These are phyloP conservation scores for Magnolia changhungtana DNA, from an alignment of 164 flowering plant genomes.

Conservation along the genomic window DNA sequence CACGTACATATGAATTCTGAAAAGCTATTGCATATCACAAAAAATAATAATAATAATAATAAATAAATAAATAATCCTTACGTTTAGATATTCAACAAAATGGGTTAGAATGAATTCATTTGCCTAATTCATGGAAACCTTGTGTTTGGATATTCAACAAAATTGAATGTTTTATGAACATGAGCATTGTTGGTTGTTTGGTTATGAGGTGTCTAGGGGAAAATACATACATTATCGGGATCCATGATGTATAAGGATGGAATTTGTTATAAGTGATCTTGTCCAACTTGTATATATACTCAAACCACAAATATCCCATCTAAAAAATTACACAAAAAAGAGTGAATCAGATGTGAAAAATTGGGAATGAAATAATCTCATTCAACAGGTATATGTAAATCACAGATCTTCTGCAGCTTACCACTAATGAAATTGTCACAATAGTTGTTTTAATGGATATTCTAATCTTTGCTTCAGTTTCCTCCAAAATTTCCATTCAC, in stretches of 20 bases:
- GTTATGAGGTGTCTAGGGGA: not conserved
- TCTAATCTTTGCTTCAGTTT: slow-evolving; percentile 61
- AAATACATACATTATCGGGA: slow-evolving; percentile 81
- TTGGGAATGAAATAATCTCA: not conserved
- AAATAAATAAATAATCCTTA: too few relatives aligned
- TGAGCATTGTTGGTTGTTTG: too few relatives aligned
- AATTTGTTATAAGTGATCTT: slow-evolving; percentile 82
- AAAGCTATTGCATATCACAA: too few relatives aligned
- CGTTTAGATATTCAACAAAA: too few relatives aligned
- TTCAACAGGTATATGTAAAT: not conserved
- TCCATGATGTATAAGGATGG: slow-evolving; percentile 99
- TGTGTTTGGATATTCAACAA: too few relatives aligned
- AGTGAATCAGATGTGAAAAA: not conserved
- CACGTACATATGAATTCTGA: too few relatives aligned
- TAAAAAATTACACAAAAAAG: slow-evolving; percentile 16
- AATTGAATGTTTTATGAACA: too few relatives aligned
- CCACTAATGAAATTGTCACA: slow-evolving; percentile 43
- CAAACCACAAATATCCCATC: slow-evolving; percentile 89
- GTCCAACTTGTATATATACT: slow-evolving; percentile 87
- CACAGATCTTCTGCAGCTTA: slow-evolving; percentile 18
- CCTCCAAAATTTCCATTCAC: slow-evolving; percentile 98
- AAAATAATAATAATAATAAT: too few relatives aligned
- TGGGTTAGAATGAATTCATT: too few relatives aligned
- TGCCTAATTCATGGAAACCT: too few relatives aligned
- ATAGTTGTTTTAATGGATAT: slow-evolving; percentile 61